Percentiles rank a stretch among this genome's conserved stretches.
phyloP scores from a whole-genome alignment of 345 rosid species.

The Arabidopsis arenosa region DNA sequence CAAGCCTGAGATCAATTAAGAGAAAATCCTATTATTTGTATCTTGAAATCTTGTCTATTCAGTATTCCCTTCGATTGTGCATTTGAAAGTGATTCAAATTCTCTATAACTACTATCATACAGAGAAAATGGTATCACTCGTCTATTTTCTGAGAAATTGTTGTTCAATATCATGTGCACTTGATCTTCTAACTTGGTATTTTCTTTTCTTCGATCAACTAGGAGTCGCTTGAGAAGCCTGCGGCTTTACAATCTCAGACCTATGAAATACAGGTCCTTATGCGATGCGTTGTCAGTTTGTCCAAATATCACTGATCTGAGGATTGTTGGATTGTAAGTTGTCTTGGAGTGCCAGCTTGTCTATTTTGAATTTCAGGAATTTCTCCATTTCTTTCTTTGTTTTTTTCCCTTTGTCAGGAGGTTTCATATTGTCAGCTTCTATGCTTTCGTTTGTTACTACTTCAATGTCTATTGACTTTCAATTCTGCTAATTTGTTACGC shows the following conservation, averaged over 20 bases:
- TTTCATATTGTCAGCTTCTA: conserved; percentile 7
- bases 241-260: conserved; percentile 81
- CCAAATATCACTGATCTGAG: conserved; percentile 70
- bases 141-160: conserved; percentile 2
- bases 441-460: conserved; percentile 7
- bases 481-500: conserved; percentile 8
- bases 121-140: neutral
- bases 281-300: conserved; percentile 65
- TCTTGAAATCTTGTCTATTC: neutral
- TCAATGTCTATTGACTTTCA: neutral
- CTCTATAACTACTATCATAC: neutral
- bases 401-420: neutral
- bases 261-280: conserved; percentile 61
- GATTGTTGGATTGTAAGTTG: conserved; percentile 87
- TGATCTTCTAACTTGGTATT: conserved; percentile 22
- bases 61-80: neutral
- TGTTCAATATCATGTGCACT: conserved; percentile 2
- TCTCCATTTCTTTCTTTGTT: conserved; percentile 8
- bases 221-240: conserved; percentile 67
- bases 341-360: conserved; percentile 19
- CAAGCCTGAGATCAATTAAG: neutral
- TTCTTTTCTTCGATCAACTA: conserved; percentile 32
- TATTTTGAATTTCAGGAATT: conserved; percentile 1
- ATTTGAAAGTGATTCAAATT: neutral
- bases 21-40: neutral